Evolutionary conservation across 768 basidiomycete species (phyloP).

Genomic region (Leccinum barrowsii): DNA sequence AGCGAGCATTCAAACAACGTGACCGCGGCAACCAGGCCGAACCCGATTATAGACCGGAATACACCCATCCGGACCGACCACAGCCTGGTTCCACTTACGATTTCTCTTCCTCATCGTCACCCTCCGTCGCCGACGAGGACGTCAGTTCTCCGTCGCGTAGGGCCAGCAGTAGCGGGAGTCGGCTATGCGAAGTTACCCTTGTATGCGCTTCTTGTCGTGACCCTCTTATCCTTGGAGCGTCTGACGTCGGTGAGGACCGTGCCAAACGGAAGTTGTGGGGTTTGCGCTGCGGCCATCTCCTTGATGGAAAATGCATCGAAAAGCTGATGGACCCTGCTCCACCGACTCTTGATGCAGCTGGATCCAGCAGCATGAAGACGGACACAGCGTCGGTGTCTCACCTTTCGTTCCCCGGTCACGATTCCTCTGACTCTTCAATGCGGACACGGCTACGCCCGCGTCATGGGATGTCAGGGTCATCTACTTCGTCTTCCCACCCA

Average conservation of each 20-base stretch:
- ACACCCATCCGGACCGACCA: slow-evolving; percentile 59
- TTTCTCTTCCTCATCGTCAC: slow-evolving; percentile 44
- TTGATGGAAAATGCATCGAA: slow-evolving; percentile 73
- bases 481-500: slow-evolving; percentile 1
- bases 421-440: slow-evolving; percentile 36
- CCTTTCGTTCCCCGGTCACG: slow-evolving; percentile 24
- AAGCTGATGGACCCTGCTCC: slow-evolving; percentile 48
- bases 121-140: slow-evolving; percentile 41
- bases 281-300: slow-evolving; percentile 71
- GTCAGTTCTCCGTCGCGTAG: slow-evolving; percentile 29
- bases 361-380: slow-evolving; percentile 14
- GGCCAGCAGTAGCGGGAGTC: slow-evolving; percentile 25
- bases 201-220: slow-evolving; percentile 68
- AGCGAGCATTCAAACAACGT: slow-evolving; percentile 23
- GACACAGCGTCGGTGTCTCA: slow-evolving; percentile 2
- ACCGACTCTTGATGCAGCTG: slow-evolving; percentile 4
- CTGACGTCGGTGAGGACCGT: slow-evolving; percentile 45
- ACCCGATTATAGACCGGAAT: slow-evolving; percentile 50
- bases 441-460: slow-evolving; percentile 59
- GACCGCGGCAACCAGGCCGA: slow-evolving; percentile 17
- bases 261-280: slow-evolving; percentile 59
- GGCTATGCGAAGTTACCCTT: slow-evolving; percentile 40
- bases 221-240: slow-evolving; percentile 54
- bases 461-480: slow-evolving; percentile 15
- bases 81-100: slow-evolving; percentile 67